Evolutionary conservation across 192 early-diverging fungal species (phyloP).

Genomic region (Coemansia sp.): DNA sequence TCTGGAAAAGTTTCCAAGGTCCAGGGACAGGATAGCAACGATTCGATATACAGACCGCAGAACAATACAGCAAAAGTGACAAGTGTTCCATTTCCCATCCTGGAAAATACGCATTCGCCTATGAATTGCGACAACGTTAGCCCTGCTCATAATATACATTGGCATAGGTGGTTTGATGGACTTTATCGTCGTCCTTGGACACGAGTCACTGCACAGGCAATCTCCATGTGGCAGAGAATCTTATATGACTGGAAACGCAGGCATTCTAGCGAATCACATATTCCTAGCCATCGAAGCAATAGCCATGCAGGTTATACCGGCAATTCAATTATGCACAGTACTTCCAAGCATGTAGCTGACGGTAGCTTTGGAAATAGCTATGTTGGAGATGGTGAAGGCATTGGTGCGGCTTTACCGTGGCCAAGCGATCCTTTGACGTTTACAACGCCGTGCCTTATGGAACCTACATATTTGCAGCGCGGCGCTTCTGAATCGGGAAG

Average conservation of each 20-base stretch:
- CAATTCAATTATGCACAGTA: constrained; percentile 8
- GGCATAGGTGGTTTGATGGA: constrained; percentile 34
- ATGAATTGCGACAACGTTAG: background rate
- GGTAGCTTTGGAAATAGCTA: background rate
- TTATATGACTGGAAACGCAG: constrained; percentile 17
- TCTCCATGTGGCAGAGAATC: constrained; percentile 36
- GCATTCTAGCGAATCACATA: constrained; percentile 5
- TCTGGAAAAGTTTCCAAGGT: background rate
- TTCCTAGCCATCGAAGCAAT: constrained; percentile 6
- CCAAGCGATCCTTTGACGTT: constrained; percentile 8
- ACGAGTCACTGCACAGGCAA: constrained; percentile 11
- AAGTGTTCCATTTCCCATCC: background rate
- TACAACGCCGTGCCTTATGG: constrained; percentile 16
- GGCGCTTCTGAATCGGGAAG: constrained; percentile 44
- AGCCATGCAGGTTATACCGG: constrained; percentile 18
- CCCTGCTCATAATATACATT: constrained; percentile 2
- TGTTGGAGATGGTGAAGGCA: background rate
- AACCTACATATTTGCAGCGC: constrained; percentile 42
- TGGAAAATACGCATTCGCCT: background rate
- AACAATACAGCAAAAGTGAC: background rate
- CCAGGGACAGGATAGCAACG: no score
- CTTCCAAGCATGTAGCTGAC: background rate
- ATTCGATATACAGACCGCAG: background rate
- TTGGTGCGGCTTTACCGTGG: constrained; percentile 5
- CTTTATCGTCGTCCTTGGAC: constrained; percentile 7